Conservation (phyloP, 331 rosid species). For the Telfairia occidentalis region DNA sequence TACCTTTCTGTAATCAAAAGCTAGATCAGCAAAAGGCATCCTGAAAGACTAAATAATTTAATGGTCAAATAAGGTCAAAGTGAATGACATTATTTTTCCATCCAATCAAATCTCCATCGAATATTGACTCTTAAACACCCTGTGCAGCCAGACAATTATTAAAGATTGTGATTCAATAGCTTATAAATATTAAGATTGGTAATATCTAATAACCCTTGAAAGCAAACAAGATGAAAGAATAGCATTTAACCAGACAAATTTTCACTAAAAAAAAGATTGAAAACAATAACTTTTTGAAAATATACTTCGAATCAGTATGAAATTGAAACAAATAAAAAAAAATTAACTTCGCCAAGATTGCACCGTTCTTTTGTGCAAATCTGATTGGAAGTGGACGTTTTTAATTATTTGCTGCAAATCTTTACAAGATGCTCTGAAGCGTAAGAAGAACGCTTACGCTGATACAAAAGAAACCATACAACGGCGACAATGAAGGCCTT, state of each 20-base stretch:
- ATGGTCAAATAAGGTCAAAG: background rate
- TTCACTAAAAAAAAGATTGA: background rate
- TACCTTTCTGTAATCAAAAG: background rate
- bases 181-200: background rate
- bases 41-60: background rate
- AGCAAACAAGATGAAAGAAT: background rate
- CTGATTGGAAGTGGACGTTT: background rate
- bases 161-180: background rate
- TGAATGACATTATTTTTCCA: background rate
- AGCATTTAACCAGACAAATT: background rate
- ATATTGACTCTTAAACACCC: background rate
- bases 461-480: background rate
- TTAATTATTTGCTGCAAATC: background rate
- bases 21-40: slow-evolving; percentile 6
- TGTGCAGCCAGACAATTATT: background rate
- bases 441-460: background rate
- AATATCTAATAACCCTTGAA: background rate
- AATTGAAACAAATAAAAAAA: background rate
- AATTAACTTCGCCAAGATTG: background rate
- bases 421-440: background rate
- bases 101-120: background rate
- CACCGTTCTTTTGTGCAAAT: slow-evolving; percentile 2
- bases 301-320: background rate
- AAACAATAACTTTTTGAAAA: background rate
- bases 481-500: slow-evolving; percentile 2